These are phyloP conservation scores for Calonectria honghensis DNA, from an alignment of 2,329 filamentous ascomycete genomes.

Conservation along the genomic window DNA sequence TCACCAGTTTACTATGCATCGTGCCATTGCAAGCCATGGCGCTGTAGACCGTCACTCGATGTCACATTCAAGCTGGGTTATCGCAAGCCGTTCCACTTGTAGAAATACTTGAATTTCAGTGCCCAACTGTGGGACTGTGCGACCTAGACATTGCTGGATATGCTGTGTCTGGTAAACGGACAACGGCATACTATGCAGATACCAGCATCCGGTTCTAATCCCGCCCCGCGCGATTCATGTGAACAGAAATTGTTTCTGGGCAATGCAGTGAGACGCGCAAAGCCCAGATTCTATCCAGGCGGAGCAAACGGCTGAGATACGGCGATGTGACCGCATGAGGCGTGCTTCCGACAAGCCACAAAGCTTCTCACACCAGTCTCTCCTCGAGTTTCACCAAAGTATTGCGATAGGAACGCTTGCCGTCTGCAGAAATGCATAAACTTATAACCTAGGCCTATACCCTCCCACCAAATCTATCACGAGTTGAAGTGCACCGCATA, in stretches of 20 bases:
- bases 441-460: constrained; percentile 20
- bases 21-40: not conserved
- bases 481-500: constrained; percentile 11
- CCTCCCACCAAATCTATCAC: constrained; percentile 6
- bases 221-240: not conserved
- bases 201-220: not conserved
- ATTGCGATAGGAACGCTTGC: constrained; percentile 9
- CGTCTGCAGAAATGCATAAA: not conserved
- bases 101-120: constrained; percentile 20
- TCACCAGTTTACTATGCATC: not conserved
- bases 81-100: constrained; percentile 32
- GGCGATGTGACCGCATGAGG: constrained; percentile 12
- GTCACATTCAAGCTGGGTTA: constrained; percentile 17
- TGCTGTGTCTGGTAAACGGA: not conserved
- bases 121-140: constrained; percentile 21
- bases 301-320: constrained; percentile 2
- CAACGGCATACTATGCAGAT: not conserved
- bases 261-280: constrained; percentile 15
- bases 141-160: constrained; percentile 1
- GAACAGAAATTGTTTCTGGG: not conserved
- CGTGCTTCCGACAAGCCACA: constrained; percentile 22
- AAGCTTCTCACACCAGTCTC: constrained; percentile 25
- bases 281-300: not conserved
- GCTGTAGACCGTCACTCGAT: not conserved
- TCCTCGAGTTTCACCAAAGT: constrained; percentile 4